These are phyloP conservation scores for Linum tenue DNA, from an alignment of 345 rosid species.

Conservation along the genomic window DNA sequence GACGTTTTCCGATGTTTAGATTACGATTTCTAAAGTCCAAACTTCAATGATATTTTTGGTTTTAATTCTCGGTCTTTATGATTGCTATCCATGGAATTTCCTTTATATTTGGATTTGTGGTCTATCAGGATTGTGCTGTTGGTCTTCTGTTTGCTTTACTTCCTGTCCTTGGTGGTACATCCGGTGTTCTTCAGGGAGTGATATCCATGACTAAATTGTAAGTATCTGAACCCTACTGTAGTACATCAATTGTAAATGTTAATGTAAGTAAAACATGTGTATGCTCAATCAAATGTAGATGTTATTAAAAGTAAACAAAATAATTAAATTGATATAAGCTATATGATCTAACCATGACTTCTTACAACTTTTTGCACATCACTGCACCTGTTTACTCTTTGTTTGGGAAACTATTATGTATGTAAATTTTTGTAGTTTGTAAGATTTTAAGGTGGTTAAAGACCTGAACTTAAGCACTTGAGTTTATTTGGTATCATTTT, in stretches of 20 bases:
- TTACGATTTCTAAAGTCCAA: no score
- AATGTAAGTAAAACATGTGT: background rate
- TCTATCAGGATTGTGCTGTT: slow-evolving; percentile 76
- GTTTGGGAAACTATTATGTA: no score
- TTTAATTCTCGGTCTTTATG: slow-evolving; percentile 7
- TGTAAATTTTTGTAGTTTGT: no score
- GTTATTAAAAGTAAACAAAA: background rate
- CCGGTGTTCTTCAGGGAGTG: slow-evolving; percentile 81
- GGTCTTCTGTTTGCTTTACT: slow-evolving; percentile 91
- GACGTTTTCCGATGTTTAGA: background rate
- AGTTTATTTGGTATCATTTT: background rate
- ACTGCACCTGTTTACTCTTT: background rate
- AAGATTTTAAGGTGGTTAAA: no score
- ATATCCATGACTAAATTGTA: slow-evolving; percentile 81
- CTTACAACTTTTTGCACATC: background rate
- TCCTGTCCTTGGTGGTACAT: slow-evolving; percentile 86
- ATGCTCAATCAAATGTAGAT: background rate
- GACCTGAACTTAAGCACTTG: no score
- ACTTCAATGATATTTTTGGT: background rate
- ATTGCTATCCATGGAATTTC: slow-evolving; percentile 5
- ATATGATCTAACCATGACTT: background rate
- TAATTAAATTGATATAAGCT: background rate
- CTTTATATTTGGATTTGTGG: slow-evolving; percentile 4
- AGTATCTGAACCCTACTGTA: slow-evolving; percentile 5
- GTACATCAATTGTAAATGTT: background rate